Percentiles rank a stretch among this genome's conserved stretches.
Conservation (phyloP, 2,329 filamentous ascomycete species). For the Boeremia exigua region DNA sequence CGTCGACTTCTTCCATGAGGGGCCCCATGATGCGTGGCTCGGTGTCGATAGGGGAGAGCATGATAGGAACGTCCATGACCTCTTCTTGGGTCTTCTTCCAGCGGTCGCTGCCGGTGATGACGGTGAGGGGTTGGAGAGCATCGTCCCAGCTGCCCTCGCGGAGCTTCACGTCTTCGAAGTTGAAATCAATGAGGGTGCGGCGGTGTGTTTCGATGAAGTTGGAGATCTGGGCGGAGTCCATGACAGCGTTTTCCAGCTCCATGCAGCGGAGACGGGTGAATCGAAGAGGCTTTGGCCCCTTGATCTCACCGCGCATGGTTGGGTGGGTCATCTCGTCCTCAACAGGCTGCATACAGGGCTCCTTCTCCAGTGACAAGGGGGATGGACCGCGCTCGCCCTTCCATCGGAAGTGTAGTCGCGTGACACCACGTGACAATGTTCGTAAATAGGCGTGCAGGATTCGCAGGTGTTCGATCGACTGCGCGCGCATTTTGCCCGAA, state of each 20-base stretch:
- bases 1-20: conserved; percentile 41
- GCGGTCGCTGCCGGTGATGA: conserved; percentile 49
- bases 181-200: conserved; percentile 73
- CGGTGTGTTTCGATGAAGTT: conserved; percentile 72
- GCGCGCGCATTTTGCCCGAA: conserved; percentile 60
- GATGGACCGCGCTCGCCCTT: conserved; percentile 74
- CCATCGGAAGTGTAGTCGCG: conserved; percentile 80
- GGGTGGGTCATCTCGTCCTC: conserved; percentile 44
- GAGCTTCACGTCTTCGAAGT: conserved; percentile 78
- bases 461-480: conserved; percentile 67
- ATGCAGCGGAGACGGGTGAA: conserved; percentile 74
- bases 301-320: conserved; percentile 38
- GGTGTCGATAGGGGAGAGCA: conserved; percentile 43
- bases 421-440: conserved; percentile 68
- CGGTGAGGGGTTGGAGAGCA: conserved; percentile 73
- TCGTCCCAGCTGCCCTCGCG: conserved; percentile 80
- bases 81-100: conserved; percentile 51
- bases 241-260: conserved; percentile 73
- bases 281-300: conserved; percentile 54
- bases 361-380: conserved; percentile 72
- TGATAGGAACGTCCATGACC: conserved; percentile 51
- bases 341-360: conserved; percentile 70
- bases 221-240: conserved; percentile 74
- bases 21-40: conserved; percentile 46
- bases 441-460: conserved; percentile 81